A percentile compares a stretch with the other conserved stretches of the same genome.
Evolutionary conservation across 352 stramenopile species (phyloP).

Genomic region (Phytophthora pini): DNA sequence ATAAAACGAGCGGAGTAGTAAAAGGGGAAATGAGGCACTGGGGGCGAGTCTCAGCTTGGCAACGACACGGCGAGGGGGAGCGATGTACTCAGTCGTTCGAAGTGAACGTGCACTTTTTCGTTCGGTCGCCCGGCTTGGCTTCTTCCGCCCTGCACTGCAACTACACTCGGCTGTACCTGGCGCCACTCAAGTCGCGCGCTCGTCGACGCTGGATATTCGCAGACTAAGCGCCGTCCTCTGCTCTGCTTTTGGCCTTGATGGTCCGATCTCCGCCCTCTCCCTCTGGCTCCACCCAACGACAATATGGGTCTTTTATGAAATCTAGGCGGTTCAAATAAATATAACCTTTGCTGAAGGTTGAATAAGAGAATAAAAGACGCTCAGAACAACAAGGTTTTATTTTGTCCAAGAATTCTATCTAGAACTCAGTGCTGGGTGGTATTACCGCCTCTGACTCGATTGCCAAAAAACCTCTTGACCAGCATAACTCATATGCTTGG

Average conservation of each 20-base stretch:
- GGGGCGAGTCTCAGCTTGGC: constrained; percentile 21
- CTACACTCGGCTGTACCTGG: constrained; percentile 4
- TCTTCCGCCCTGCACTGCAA: constrained; percentile 33
- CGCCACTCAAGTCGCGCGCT: constrained; percentile 15
- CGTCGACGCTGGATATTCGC: constrained; percentile 29
- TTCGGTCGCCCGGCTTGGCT: constrained; percentile 26
- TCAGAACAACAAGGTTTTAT: background rate
- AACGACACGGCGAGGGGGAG: constrained; percentile 15
- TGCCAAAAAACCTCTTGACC: constrained; percentile 6
- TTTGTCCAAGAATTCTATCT: background rate
- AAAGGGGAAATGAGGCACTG: constrained; percentile 3
- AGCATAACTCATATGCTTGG: constrained; percentile 4
- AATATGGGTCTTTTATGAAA: background rate
- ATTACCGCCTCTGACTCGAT: constrained; percentile 19
- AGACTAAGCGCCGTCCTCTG: constrained; percentile 11
- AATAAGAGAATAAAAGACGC: too few relatives aligned
- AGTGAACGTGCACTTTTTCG: constrained; percentile 29
- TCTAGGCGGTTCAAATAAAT: background rate
- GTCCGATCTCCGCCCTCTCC: constrained; percentile 26
- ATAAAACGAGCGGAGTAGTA: constrained; percentile 26
- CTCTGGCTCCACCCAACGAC: constrained; percentile 17
- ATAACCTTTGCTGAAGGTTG: too few relatives aligned
- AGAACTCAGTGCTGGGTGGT: background rate
- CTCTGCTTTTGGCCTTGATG: constrained; percentile 10
- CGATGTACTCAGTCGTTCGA: background rate